Evolutionary conservation across 352 stramenopile genomes (phyloP).

Genomic region (Globisporangium sylvaticum): DNA sequence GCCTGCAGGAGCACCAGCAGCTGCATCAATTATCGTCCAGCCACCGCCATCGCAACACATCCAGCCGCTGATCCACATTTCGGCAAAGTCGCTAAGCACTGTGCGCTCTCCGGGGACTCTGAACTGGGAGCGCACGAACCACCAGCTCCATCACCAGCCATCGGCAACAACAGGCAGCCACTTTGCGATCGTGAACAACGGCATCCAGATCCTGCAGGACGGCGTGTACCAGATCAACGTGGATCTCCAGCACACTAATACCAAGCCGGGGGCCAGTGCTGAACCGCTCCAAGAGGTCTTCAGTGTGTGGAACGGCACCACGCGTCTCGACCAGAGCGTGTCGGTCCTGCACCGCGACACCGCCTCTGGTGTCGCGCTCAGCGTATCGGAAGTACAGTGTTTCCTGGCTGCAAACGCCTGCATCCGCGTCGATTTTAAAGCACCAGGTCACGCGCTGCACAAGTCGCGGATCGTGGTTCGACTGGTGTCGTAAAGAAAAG

Average conservation of each 20-base stretch:
- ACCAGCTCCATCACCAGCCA: background rate
- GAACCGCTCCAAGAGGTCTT: conserved; percentile 14
- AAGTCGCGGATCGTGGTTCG: conserved; percentile 11
- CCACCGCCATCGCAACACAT: background rate
- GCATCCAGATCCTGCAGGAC: conserved; percentile 20
- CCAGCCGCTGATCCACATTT: conserved; percentile 28
- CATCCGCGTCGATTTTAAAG: conserved; percentile 29
- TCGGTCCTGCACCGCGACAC: conserved; percentile 13
- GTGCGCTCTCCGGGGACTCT: conserved; percentile 19
- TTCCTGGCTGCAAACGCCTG: conserved; percentile 20
- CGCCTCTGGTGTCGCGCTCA: conserved; percentile 15
- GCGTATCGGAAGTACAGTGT: conserved; percentile 24
- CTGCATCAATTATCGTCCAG: background rate
- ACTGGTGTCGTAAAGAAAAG: conserved; percentile 1
- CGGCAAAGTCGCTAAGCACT: conserved; percentile 3
- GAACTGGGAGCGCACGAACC: conserved; percentile 23
- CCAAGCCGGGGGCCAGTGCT: conserved; percentile 1
- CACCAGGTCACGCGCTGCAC: conserved; percentile 17
- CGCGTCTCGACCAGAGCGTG: conserved; percentile 30
- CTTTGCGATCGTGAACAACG: conserved; percentile 30
- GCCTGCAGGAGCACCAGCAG: background rate
- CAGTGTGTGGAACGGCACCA: conserved; percentile 35
- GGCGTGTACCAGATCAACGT: conserved; percentile 33
- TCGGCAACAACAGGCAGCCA: conserved; percentile 14
- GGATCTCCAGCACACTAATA: conserved; percentile 24